Percentiles rank a stretch among this genome's conserved stretches.
These are phyloP conservation scores for Gossypium sturtianum DNA, from an alignment of 345 rosid genomes.

Conservation along the genomic window DNA sequence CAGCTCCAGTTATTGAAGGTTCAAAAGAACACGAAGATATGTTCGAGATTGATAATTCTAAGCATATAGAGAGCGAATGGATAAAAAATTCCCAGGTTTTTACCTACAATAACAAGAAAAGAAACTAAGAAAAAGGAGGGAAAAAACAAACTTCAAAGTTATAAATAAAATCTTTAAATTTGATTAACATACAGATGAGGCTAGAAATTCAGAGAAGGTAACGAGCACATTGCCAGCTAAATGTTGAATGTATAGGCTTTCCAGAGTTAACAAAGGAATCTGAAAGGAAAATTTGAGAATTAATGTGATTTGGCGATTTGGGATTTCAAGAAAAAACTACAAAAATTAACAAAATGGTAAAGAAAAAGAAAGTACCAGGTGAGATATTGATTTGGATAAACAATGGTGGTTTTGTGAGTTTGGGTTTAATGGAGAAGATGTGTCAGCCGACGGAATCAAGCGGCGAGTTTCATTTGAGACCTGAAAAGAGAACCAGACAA, in stretches of 20 bases:
- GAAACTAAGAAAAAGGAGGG: background rate
- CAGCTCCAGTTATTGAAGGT: conserved; percentile 20
- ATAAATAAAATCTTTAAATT: background rate
- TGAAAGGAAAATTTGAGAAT: conserved; percentile 21
- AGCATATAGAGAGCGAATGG: conserved; percentile 40
- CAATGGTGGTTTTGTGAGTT: conserved; percentile 14
- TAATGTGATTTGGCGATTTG: background rate
- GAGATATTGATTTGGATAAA: conserved; percentile 34
- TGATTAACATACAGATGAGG: conserved; percentile 40
- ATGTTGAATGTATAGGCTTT: conserved; percentile 52
- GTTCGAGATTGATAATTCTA: conserved; percentile 33
- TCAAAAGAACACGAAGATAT: conserved; percentile 13
- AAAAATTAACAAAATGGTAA: background rate
- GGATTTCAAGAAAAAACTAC: background rate
- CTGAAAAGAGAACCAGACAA: background rate
- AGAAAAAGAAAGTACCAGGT: conserved; percentile 43
- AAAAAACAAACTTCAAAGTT: background rate
- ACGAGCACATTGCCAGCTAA: conserved; percentile 55
- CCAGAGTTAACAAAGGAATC: conserved; percentile 42
- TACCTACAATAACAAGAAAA: conserved; percentile 34
- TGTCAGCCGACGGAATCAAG: background rate
- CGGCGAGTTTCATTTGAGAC: conserved; percentile 6
- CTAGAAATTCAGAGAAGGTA: conserved; percentile 38
- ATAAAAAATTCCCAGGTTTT: conserved; percentile 42
- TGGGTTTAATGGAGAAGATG: background rate